Conservation (phyloP, 164 flowering plant species). For the Nymphaea thermarum region DNA sequence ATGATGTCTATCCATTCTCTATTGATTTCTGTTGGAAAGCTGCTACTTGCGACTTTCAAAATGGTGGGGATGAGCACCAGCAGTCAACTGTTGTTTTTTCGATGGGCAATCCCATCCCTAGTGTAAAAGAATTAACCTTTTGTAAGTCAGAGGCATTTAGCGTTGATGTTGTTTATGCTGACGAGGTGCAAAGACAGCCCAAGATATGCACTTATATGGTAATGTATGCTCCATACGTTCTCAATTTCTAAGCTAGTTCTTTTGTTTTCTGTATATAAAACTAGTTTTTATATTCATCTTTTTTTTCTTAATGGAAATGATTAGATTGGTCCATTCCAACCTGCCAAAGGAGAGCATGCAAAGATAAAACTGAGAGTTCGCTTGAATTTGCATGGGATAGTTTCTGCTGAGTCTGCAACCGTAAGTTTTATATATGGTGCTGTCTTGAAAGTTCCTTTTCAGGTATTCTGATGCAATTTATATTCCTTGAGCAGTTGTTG, state of each 20-base stretch:
- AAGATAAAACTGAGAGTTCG: conserved; percentile 77
- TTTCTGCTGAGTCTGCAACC: conserved; percentile 72
- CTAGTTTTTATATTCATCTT: not conserved
- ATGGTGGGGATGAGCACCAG: conserved; percentile 50
- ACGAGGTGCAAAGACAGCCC: conserved; percentile 50
- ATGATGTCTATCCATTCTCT: conserved; percentile 68
- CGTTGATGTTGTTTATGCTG: conserved; percentile 69
- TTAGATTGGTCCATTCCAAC: conserved; percentile 69
- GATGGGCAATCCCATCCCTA: conserved; percentile 74
- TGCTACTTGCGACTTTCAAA: conserved; percentile 44
- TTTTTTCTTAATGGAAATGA: not conserved
- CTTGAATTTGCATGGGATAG: conserved; percentile 77
- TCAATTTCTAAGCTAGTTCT: not conserved
- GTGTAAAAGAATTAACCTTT: conserved; percentile 73
- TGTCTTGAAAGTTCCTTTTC: not conserved
- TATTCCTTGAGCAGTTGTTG: conserved; percentile 31
- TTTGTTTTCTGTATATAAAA: too few relatives aligned
- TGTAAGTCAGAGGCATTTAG: conserved; percentile 59
- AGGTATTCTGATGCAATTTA: not conserved
- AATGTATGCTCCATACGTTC: not conserved
- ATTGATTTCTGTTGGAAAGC: conserved; percentile 81
- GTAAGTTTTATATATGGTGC: conserved; percentile 32
- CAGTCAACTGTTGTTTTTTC: conserved; percentile 69
- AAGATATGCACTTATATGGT: conserved; percentile 83
- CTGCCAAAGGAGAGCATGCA: conserved; percentile 58